These are phyloP conservation scores for Knufia petricola DNA, from an alignment of 2,329 filamentous ascomycete species.

Conservation along the genomic window DNA sequence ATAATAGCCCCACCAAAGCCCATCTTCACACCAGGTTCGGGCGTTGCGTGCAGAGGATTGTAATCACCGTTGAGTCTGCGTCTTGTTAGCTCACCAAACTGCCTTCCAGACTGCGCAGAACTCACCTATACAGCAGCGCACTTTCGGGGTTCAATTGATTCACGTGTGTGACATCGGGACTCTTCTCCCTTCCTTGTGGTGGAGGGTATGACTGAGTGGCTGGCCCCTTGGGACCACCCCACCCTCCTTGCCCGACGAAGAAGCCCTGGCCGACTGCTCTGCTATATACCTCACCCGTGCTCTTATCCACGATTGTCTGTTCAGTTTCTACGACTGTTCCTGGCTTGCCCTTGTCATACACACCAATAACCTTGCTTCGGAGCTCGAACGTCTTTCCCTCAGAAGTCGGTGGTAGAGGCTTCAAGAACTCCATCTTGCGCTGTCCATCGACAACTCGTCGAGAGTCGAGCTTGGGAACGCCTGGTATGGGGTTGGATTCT, in stretches of 20 bases:
- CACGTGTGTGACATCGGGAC: constrained; percentile 60
- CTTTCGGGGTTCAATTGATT: constrained; percentile 64
- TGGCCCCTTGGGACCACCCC: constrained; percentile 85
- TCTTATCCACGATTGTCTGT: constrained; percentile 62
- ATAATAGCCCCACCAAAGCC: constrained; percentile 84
- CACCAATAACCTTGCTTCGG: constrained; percentile 66
- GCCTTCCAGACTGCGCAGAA: neutral
- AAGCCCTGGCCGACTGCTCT: constrained; percentile 63
- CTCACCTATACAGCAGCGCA: constrained; percentile 60
- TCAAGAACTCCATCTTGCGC: constrained; percentile 67
- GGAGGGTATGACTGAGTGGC: constrained; percentile 69
- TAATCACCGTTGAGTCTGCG: constrained; percentile 78
- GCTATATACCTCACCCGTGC: constrained; percentile 60
- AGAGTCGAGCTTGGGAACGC: constrained; percentile 66
- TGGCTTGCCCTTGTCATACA: constrained; percentile 82
- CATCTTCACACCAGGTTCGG: constrained; percentile 78
- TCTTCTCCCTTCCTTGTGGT: constrained; percentile 50
- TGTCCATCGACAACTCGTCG: constrained; percentile 73
- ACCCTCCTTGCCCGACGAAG: constrained; percentile 69
- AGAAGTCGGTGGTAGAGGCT: constrained; percentile 62
- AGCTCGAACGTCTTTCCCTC: constrained; percentile 66
- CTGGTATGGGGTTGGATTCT: constrained; percentile 57
- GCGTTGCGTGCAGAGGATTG: constrained; percentile 82
- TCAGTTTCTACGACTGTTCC: constrained; percentile 75
- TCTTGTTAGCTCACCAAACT: neutral